Evolutionary conservation across 495 filamentous ascomycete species (phyloP), one percentile per base, ranked within the genome.

Genomic region (Bacidia rubella): DNA sequence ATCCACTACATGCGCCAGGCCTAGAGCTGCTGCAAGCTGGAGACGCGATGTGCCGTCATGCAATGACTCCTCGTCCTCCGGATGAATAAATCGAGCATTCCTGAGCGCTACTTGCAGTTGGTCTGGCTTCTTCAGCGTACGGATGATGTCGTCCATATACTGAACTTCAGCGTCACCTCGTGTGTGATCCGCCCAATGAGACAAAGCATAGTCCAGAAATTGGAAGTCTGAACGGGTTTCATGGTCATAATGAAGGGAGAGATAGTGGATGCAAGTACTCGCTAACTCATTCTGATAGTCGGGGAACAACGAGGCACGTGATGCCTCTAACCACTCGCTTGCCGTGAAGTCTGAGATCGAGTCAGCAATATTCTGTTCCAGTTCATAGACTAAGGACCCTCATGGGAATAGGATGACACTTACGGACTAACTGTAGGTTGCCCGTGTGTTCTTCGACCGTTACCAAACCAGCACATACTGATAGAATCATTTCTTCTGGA

Each of bases 381-480:
- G 29, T 35, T 5, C 15, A 35, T 35, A 35, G 29, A 35, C 29
- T 35, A 35, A n/a, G n/a, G n/a, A n/a, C n/a, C n/a, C n/a, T n/a
- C 15, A 35, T 7, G 29, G 15, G 29, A 35, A 35, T 15, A 35
- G 29, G 29, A n/a, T 35, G 15, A 5, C 15, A 35, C 29, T 5
- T 35, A 35, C 29, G 29, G 29, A 35, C 29, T 15, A 35, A 15
- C 29, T 35, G 29, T 5, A 35, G 5, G 5, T 5, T 35, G 5
- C 29, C 29, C 7, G 29, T 35, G 7, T 19, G 19, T 22, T 53
- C 46, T 39, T 41, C 19, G 19, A 65, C 41, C 1, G 44, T 45
- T 9, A 65, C 47, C 4, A 65, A 42, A 11, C 62, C 62, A 22
- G 57, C 61, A 35, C 61, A 63, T 10, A 61, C 48, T 22, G 53